A percentile compares a stretch with the other conserved stretches of the same genome.
Evolutionary conservation across 345 rosid species (phyloP).

Genomic region (Gossypium raimondii): DNA sequence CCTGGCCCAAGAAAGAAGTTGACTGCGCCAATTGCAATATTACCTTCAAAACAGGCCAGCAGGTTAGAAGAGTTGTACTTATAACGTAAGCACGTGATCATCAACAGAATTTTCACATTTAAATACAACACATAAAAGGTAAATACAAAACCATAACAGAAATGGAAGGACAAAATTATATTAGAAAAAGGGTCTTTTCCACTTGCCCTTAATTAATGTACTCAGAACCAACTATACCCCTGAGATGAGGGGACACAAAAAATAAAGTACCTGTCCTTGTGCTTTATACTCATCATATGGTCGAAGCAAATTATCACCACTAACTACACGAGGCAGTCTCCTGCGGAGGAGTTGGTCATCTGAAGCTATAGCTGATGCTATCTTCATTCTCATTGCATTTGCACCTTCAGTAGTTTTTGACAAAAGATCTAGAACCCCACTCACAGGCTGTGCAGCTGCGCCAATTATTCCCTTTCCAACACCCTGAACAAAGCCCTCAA

Average conservation of each 20-base stretch:
- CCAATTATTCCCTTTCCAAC: slow-evolving; percentile 97
- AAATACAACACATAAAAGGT: background rate
- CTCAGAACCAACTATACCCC: background rate
- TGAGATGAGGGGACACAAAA: background rate
- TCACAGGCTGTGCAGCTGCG: slow-evolving; percentile 98
- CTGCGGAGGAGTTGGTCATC: slow-evolving; percentile 96
- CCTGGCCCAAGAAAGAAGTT: slow-evolving; percentile 88
- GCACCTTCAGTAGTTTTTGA: slow-evolving; percentile 99
- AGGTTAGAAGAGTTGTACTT: slow-evolving; percentile 13
- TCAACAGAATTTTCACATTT: slow-evolving; percentile 4
- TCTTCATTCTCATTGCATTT: slow-evolving; percentile 98
- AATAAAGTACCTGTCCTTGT: slow-evolving; percentile 79
- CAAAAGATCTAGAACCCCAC: slow-evolving; percentile 95
- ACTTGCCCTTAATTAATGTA: background rate
- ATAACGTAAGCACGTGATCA: background rate
- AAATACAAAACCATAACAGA: background rate
- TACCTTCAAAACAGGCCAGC: slow-evolving; percentile 41
- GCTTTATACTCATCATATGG: slow-evolving; percentile 87
- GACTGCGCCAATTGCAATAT: slow-evolving; percentile 95
- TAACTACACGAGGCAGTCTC: slow-evolving; percentile 86
- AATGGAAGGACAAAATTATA: background rate
- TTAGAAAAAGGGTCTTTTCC: too few relatives aligned
- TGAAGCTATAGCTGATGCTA: slow-evolving; percentile 90
- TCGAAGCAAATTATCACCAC: slow-evolving; percentile 86
- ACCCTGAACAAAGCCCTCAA: slow-evolving; percentile 96